Conservation (phyloP, 257 asterid species). For the Parsonsia alboflavescens region DNA sequence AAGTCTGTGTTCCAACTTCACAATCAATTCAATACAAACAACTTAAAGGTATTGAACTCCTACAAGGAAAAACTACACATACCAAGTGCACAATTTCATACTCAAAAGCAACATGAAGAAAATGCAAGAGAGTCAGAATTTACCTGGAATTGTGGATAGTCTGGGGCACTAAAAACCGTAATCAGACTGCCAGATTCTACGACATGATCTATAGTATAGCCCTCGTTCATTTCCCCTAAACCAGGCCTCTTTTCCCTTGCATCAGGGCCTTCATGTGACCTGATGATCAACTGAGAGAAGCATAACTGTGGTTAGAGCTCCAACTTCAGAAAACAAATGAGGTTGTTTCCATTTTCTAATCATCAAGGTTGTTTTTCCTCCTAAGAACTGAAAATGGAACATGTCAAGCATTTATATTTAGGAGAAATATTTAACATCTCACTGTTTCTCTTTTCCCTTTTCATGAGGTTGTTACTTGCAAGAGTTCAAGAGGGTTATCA, state of each 20-base stretch:
- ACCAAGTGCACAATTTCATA: neutral
- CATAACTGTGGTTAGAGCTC: slow-evolving; percentile 20
- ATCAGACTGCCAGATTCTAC: slow-evolving; percentile 84
- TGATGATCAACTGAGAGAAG: slow-evolving; percentile 67
- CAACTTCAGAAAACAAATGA: slow-evolving; percentile 12
- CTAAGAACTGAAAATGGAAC: neutral
- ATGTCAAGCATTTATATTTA: neutral
- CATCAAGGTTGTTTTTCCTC: neutral
- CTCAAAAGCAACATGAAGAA: neutral
- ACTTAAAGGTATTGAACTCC: neutral
- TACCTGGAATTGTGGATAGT: slow-evolving; percentile 98
- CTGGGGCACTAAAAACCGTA: slow-evolving; percentile 96
- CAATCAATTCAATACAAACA: neutral
- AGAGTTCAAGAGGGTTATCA: neutral
- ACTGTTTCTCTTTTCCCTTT: neutral
- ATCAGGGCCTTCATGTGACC: slow-evolving; percentile 99
- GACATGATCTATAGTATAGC: slow-evolving; percentile 82
- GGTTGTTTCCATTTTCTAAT: neutral
- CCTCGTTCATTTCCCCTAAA: slow-evolving; percentile 74
- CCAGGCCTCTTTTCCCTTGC: slow-evolving; percentile 88
- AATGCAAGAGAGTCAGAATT: slow-evolving; percentile 11
- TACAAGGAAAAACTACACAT: neutral
- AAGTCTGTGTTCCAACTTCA: slow-evolving; percentile 2
- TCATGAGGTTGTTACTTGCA: neutral
- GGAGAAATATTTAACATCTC: neutral